These are phyloP conservation scores for Arachnopeziza araneosa DNA, from an alignment of 2,329 filamentous ascomycete genomes.

Conservation along the genomic window DNA sequence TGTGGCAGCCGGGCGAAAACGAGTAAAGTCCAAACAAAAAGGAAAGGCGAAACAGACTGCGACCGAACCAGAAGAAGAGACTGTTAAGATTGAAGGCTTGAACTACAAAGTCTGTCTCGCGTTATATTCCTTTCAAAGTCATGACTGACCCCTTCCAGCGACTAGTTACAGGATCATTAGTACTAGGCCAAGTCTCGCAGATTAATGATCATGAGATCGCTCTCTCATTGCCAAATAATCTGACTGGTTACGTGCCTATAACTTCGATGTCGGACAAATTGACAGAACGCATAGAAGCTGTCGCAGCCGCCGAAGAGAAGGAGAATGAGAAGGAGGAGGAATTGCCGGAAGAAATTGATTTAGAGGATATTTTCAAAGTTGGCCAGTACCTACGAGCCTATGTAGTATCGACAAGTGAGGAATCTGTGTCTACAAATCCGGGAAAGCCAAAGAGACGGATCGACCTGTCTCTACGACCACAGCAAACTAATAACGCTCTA, in stretches of 20 bases:
- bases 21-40: constrained; percentile 49
- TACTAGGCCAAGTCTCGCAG: constrained; percentile 79
- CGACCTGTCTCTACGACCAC: constrained; percentile 78
- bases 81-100: constrained; percentile 74
- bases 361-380: constrained; percentile 68
- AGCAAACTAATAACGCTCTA: constrained; percentile 71
- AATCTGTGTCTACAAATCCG: constrained; percentile 40
- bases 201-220: constrained; percentile 76
- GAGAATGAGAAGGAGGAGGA: constrained; percentile 49
- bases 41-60: constrained; percentile 46
- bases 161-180: constrained; percentile 75
- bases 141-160: constrained; percentile 50
- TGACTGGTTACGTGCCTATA: constrained; percentile 82
- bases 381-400: constrained; percentile 86
- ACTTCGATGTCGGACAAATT: constrained; percentile 84
- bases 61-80: constrained; percentile 42
- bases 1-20: constrained; percentile 37
- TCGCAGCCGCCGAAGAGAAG: constrained; percentile 55
- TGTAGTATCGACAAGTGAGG: constrained; percentile 72
- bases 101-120: constrained; percentile 70
- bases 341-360: constrained; percentile 57
- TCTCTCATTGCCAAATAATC: constrained; percentile 84
- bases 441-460: constrained; percentile 67
- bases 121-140: not conserved
- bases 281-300: constrained; percentile 67